Conservation (phyloP, 768 basidiomycete genomes). For the Termitomyces sp. region DNA sequence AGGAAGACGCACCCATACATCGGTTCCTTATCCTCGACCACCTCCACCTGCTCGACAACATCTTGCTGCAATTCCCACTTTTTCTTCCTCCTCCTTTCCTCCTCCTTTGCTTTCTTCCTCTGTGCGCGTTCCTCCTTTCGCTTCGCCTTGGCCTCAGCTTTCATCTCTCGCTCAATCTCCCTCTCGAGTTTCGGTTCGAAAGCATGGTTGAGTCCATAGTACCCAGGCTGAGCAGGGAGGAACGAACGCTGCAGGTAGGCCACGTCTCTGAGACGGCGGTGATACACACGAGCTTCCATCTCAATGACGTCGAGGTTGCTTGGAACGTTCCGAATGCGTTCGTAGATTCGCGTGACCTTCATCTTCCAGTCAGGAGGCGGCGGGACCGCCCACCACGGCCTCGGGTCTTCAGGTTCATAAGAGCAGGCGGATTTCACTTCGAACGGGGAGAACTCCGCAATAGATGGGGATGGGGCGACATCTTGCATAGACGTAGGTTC, state of each 20-base stretch:
- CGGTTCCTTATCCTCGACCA: neutral
- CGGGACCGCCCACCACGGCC: neutral
- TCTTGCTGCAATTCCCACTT: neutral
- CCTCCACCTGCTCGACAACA: neutral
- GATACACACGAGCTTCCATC: neutral
- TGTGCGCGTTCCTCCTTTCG: neutral
- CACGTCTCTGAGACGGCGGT: neutral
- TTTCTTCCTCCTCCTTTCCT: neutral
- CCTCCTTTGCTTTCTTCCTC: neutral
- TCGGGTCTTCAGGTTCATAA: neutral
- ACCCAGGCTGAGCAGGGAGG: neutral
- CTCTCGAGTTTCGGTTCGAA: neutral
- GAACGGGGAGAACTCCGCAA: no score
- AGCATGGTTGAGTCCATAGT: neutral
- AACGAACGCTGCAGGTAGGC: neutral
- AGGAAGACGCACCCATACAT: neutral
- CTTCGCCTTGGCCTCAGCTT: neutral
- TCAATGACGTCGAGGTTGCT: neutral
- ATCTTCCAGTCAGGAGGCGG: constrained; percentile 1
- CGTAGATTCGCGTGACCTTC: neutral
- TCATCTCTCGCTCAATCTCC: neutral
- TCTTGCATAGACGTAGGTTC: no score
- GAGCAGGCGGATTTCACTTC: neutral
- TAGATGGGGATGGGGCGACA: neutral
- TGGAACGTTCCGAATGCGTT: neutral